Evolutionary conservation across 345 rosid genomes (phyloP).

Genomic region (Schrenkiella parvula): DNA sequence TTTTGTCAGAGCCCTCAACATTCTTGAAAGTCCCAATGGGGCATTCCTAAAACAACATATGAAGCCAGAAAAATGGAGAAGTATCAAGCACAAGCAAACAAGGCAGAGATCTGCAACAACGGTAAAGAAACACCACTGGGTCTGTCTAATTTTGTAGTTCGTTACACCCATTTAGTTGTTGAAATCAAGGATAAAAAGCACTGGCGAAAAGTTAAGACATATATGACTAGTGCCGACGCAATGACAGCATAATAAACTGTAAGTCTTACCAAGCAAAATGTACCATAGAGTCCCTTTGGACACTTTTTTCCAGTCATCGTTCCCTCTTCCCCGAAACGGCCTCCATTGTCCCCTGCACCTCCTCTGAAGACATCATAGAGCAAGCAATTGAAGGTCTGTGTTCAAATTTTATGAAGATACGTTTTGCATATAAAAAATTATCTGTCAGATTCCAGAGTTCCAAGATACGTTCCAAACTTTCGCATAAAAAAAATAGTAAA

Average conservation of each 20-base stretch:
- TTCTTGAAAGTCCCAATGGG: slow-evolving; percentile 92
- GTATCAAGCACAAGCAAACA: slow-evolving; percentile 6
- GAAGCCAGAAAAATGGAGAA: slow-evolving; percentile 10
- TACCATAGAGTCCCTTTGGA: slow-evolving; percentile 91
- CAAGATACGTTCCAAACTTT: not conserved
- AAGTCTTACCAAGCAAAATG: slow-evolving; percentile 71
- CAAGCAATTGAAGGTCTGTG: slow-evolving; percentile 20
- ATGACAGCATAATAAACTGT: slow-evolving; percentile 2
- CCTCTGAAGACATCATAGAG: slow-evolving; percentile 58
- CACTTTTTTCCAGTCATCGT: slow-evolving; percentile 87
- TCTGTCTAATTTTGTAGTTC: not conserved
- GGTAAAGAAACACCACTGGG: not conserved
- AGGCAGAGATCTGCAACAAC: not conserved
- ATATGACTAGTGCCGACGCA: not conserved
- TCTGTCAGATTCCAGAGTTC: not conserved
- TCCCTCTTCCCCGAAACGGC: slow-evolving; percentile 76
- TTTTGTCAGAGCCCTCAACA: slow-evolving; percentile 77
- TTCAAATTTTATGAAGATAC: not conserved
- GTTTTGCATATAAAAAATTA: not conserved
- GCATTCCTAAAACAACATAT: slow-evolving; percentile 63
- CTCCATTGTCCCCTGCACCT: slow-evolving; percentile 81
- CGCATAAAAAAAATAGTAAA: not conserved
- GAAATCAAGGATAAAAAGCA: not conserved
- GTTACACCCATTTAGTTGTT: not conserved
- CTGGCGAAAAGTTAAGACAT: slow-evolving; percentile 2